Conservation (phyloP, 2,329 filamentous ascomycete genomes). For the Trichoderma sp. region DNA sequence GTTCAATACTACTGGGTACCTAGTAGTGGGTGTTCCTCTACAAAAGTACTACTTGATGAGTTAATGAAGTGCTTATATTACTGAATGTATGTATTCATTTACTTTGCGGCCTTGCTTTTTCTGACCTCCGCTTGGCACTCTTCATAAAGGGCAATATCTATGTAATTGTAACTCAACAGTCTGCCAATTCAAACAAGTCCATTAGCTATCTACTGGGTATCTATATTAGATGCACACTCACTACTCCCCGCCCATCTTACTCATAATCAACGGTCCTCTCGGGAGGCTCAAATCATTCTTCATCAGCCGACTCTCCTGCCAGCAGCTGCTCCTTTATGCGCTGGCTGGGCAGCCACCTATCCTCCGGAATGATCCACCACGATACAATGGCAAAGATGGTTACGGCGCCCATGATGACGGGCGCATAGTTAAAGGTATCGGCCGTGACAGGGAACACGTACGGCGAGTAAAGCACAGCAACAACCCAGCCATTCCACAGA, state of each 20-base stretch:
- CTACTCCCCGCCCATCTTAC: background rate
- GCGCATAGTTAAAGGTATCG: conserved; percentile 49
- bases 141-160: background rate
- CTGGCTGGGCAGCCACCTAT: conserved; percentile 19
- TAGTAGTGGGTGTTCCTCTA: no score
- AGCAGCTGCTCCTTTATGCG: conserved; percentile 19
- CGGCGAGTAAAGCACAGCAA: conserved; percentile 49
- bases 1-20: no score
- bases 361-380: conserved; percentile 21
- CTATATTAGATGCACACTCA: background rate
- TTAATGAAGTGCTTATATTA: no score
- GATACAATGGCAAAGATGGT: conserved; percentile 41
- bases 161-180: background rate
- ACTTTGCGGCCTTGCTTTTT: no score
- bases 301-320: conserved; percentile 13
- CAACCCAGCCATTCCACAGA: conserved; percentile 53
- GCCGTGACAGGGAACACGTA: conserved; percentile 47
- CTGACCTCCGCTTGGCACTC: background rate
- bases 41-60: no score
- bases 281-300: background rate
- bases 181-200: background rate
- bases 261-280: background rate
- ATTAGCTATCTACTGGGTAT: background rate
- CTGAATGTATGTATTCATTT: no score
- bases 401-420: conserved; percentile 52